Evolutionary conservation across 2,329 filamentous ascomycete species (phyloP), one percentile per base, ranked within the genome.

Genomic region (Calonectria multiphialidica): DNA sequence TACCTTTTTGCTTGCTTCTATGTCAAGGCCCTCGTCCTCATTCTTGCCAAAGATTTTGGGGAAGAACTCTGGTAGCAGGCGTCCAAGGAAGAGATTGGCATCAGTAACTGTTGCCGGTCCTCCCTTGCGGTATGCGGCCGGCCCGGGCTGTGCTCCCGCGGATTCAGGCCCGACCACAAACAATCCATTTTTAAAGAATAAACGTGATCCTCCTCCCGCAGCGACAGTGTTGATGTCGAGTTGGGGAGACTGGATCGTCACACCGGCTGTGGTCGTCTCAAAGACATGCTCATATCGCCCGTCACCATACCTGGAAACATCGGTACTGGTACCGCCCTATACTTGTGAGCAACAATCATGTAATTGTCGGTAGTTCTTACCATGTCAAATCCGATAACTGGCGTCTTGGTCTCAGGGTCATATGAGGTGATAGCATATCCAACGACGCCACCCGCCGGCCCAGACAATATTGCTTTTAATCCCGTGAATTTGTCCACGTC

Each of bases 381-480:
- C 96, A 98, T 98, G 77, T 98, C 96, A 79, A 98, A 98, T 0
- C 96, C 96, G 78, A 98, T 98, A 5, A 98, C 94, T 0, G 95
- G 95, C 1, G 91, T 95, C 80, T 92, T 94, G 5, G 95, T 97
- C 63, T 93, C 87, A 0, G 93, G 89, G 76, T 98, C 96, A 81
- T 97, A 98, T 1, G 94, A 97, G 0, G 96, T 98, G 23, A 96
- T 91, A 21, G 96, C 95, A 82, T 98, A 98, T 5, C 96, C 96
- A 0, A 98, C 95, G 0, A 98, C 96, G 47, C 96, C 96, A 37
- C 95, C 96, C n/a, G 96, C 96, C 1, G 96, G 96, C 0, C 96
- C 96, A 0, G 95, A 97, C 2, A 98, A 82, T 71, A 98, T 97
- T 2, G 95, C 95, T 78, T 93, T 92, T 5, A 98, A 85, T 0